Conservation (phyloP, 2,329 filamentous ascomycete species). For the Elsinoe necatrix region DNA sequence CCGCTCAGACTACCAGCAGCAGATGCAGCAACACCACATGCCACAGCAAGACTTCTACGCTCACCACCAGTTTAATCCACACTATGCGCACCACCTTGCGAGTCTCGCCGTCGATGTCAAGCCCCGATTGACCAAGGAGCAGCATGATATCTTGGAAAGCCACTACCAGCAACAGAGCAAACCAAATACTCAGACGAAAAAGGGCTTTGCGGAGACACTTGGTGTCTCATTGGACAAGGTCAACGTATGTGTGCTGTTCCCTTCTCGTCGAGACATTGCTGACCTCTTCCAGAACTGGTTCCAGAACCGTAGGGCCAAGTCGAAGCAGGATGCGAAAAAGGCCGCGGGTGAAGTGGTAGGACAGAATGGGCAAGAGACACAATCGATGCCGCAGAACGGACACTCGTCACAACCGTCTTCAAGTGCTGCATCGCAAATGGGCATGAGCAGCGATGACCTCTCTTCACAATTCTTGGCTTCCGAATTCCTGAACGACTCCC, state of each 20-base stretch:
- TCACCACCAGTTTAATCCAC: constrained; percentile 6
- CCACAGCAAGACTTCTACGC: constrained; percentile 13
- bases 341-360: constrained; percentile 22
- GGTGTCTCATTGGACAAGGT: constrained; percentile 46
- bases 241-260: constrained; percentile 35
- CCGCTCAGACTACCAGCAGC: constrained; percentile 15
- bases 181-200: constrained; percentile 43
- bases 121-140: constrained; percentile 45
- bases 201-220: constrained; percentile 40
- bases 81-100: constrained; percentile 21
- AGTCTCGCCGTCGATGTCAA: constrained; percentile 35
- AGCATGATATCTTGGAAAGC: constrained; percentile 44
- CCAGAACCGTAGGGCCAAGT: constrained; percentile 45
- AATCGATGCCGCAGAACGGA: not conserved
- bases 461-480: constrained; percentile 26
- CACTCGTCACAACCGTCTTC: constrained; percentile 2
- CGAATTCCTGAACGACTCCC: constrained; percentile 28
- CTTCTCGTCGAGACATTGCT: constrained; percentile 20
- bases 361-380: constrained; percentile 7
- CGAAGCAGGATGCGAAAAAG: constrained; percentile 46
- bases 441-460: constrained; percentile 26
- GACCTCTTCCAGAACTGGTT: constrained; percentile 43
- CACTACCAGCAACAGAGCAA: constrained; percentile 43
- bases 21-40: constrained; percentile 8
- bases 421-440: constrained; percentile 14